Conservation (phyloP, 345 rosid genomes). For the Conringia planisiliqua region DNA sequence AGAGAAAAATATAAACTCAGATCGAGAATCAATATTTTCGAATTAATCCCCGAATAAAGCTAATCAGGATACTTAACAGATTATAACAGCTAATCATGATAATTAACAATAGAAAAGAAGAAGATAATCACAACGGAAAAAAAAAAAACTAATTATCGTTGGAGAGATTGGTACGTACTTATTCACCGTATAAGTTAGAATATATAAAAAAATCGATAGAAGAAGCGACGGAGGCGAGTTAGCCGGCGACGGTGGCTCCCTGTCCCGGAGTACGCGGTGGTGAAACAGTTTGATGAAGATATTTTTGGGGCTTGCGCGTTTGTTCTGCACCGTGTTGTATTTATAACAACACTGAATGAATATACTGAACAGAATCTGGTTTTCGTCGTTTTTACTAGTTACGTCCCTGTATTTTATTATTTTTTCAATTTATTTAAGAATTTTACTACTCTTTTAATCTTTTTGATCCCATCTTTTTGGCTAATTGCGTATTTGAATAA, state of each 20-base stretch:
- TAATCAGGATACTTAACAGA: not conserved
- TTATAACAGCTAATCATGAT: not conserved
- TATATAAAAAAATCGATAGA: not conserved
- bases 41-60: not conserved
- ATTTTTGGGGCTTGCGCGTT: not conserved
- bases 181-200: not conserved
- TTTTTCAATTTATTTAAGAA: not conserved
- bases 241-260: not conserved
- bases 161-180: not conserved
- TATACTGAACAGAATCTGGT: not conserved
- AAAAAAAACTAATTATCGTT: not conserved
- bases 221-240: not conserved
- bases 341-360: not conserved
- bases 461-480: not conserved
- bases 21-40: not conserved
- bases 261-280: not conserved
- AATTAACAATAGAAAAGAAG: not conserved
- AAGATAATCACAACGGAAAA: not conserved
- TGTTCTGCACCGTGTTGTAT: not conserved
- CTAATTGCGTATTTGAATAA: not conserved
- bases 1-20: not conserved
- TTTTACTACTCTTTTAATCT: not conserved
- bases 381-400: not conserved
- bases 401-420: not conserved
- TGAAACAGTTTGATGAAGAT: not conserved